Evolutionary conservation across 2,329 filamentous ascomycete genomes (phyloP), one percentile per base, ranked within the genome.

Genomic region (Aureobasidium sp.): DNA sequence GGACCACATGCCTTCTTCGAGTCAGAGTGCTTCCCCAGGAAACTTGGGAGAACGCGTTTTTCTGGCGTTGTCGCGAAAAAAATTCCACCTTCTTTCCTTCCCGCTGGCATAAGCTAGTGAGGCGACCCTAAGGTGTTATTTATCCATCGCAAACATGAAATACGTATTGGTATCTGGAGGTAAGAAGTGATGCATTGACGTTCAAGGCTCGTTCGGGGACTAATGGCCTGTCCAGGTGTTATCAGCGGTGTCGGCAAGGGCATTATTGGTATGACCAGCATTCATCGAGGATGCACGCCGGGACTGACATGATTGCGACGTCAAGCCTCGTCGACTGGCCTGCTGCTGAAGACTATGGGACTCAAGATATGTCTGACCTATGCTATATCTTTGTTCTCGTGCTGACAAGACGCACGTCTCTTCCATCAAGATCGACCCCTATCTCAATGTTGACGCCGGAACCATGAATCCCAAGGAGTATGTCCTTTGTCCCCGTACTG

Each of bases 131-230:
- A 70, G 69, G 69, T 70, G 68, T 62, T 67, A 21, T 21, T 71
- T n/a, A 65, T 64, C 63, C 60, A 41, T 62, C 67, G 69, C 73
- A 85, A 50, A 78, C 70, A 91, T 91, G 88, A 90, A 90, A 79
- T 90, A 90, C 81, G 86, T 91, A 75, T 80, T 91, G 67, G 87
- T 91, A 67, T 89, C 87, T 68, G 88, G 88, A 81, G 88, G 87
- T 88, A 75, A 77, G 79, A 74, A 37, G 36, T 34, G 34, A 16
- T 6, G 10, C 30, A 27, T 5, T 3, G 9, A 8, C 5, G 42
- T n/a, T 21, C 3, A 11, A 11, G 16, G 25, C 32, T 21, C 9
- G 45, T 42, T 50, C 36, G 6, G 9, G 34, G 47, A 49, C 65
- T 41, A 61, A 45, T 42, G 42, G 16, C 32, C 9, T 16, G 21